Percentiles rank a stretch among this genome's conserved stretches.
Evolutionary conservation across 2,329 filamentous ascomycete genomes (phyloP).

Genomic region (Colletotrichum euphorbiae): DNA sequence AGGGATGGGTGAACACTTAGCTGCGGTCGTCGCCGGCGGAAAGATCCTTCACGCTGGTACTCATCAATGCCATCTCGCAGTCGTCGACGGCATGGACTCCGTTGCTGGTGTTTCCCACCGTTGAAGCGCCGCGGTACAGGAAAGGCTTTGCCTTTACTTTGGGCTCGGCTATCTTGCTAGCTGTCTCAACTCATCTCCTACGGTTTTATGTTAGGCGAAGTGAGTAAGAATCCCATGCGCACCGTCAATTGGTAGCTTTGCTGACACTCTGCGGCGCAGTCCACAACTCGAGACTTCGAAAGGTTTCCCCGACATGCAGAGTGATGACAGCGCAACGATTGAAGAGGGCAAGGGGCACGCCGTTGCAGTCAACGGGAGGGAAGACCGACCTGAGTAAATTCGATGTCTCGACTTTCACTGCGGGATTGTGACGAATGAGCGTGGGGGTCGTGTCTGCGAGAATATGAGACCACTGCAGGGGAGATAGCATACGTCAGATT

Average conservation of each 20-base stretch:
- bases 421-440: too few relatives aligned
- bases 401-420: neutral
- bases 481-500: too few relatives aligned
- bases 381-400: neutral
- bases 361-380: neutral
- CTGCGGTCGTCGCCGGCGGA: conserved; percentile 25
- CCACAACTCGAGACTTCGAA: conserved; percentile 27
- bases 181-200: conserved; percentile 24
- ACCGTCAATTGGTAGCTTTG: too few relatives aligned
- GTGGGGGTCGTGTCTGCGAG: neutral
- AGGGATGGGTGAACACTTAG: conserved; percentile 35
- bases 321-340: neutral
- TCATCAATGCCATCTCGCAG: conserved; percentile 58
- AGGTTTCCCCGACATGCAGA: conserved; percentile 8
- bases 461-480: too few relatives aligned
- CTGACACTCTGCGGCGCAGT: neutral
- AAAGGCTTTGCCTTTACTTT: conserved; percentile 57
- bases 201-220: conserved; percentile 25
- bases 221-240: conserved; percentile 17
- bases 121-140: conserved; percentile 55
- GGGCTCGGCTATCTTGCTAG: conserved; percentile 22
- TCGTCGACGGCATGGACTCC: conserved; percentile 67
- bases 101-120: conserved; percentile 61
- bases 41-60: conserved; percentile 28
- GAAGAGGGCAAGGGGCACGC: conserved; percentile 10